A percentile compares a stretch with the other conserved stretches of the same genome.
Conservation (phyloP, 352 stramenopile species). For the Thraustochytrium sp. region DNA sequence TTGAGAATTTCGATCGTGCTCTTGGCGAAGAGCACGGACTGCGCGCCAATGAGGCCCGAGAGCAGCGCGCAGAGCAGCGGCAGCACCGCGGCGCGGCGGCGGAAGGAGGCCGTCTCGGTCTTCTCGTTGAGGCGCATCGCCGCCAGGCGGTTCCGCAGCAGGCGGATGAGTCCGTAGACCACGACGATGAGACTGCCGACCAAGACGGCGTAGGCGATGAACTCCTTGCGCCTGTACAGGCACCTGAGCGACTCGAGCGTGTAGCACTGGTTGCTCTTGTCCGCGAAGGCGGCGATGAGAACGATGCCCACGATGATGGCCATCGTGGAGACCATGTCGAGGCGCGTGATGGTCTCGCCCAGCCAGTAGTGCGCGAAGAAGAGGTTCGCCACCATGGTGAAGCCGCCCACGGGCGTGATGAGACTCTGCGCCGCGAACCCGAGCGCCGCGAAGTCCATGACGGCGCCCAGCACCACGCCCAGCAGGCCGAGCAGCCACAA, state of each 20-base stretch:
- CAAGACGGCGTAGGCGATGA: constrained; percentile 55
- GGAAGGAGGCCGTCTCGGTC: background rate
- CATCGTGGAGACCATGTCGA: constrained; percentile 65
- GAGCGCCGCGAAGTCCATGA: constrained; percentile 78
- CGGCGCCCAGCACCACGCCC: constrained; percentile 67
- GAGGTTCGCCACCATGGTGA: constrained; percentile 77
- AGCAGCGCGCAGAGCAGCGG: constrained; percentile 66
- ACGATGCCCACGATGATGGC: constrained; percentile 68
- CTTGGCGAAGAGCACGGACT: constrained; percentile 73
- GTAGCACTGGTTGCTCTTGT: constrained; percentile 69
- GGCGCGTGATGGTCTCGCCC: constrained; percentile 60
- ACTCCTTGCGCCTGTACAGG: constrained; percentile 54
- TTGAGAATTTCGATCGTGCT: constrained; percentile 71
- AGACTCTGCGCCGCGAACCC: constrained; percentile 79
- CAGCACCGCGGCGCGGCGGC: constrained; percentile 59
- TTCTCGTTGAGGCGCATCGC: background rate
- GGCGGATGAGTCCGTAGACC: constrained; percentile 46
- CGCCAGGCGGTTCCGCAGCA: constrained; percentile 37
- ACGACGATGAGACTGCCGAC: constrained; percentile 32
- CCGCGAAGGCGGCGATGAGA: constrained; percentile 67
- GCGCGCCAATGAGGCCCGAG: constrained; percentile 66
- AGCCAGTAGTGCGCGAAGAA: constrained; percentile 61
- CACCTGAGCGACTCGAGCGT: constrained; percentile 64
- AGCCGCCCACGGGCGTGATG: constrained; percentile 70
- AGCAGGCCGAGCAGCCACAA: constrained; percentile 74